Base-by-base conservation (phyloP, 1,284 basidiomycete genomes). In the Leccinum pseudoinsigne region DNA sequence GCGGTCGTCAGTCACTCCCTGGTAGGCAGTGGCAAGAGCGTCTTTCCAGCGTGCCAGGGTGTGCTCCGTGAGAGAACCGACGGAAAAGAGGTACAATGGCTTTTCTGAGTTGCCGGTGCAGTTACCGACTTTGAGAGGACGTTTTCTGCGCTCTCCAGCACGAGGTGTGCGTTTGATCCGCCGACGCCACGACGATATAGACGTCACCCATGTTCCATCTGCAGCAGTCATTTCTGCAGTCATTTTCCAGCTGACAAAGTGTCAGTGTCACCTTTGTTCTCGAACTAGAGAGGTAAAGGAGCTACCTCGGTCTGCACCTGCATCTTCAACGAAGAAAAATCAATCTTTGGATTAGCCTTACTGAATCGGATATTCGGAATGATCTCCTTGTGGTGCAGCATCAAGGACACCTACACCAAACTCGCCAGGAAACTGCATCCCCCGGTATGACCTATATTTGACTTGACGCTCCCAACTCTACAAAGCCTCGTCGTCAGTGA, bases 381-480 rank as follows among this genome's bases (percentile, higher is more conserved):
- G 34, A 73, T 62, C 45, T 71, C 70, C 42, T 72, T 72, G 62
- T 71, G 65, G 50, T 73, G 69, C 47, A 74, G 42, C 71, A 72
- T 74, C 65, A 72, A n/a, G 47, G 69, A 66, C 5, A 73, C 71
- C 59, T 73, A 68, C 38, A 75, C 67, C 40, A 75, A 63, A 64
- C 72, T 69, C 4, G 68, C 73, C n/a, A 72, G 45, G 59, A 74
- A 76, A 53, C 67, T 72, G 63, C 72, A 75, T 54, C 73, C 71
- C 59, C 69, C 74, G 0, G 71, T 58, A 55, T 75, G 74, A 0
- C 74, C 75, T 11, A 76, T 69, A 55, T 74, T 76, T 28, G 66
- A 53, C 21, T 76, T 75, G 57, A 75, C 70, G 10, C 69, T 74
- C 58, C 74, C 74, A 2, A 76, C 71, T 60, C 73, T 74, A 38